Evolutionary conservation across 345 rosid species (phyloP), one percentile per base, ranked within the genome.

Genomic region (Clausena lansium): DNA sequence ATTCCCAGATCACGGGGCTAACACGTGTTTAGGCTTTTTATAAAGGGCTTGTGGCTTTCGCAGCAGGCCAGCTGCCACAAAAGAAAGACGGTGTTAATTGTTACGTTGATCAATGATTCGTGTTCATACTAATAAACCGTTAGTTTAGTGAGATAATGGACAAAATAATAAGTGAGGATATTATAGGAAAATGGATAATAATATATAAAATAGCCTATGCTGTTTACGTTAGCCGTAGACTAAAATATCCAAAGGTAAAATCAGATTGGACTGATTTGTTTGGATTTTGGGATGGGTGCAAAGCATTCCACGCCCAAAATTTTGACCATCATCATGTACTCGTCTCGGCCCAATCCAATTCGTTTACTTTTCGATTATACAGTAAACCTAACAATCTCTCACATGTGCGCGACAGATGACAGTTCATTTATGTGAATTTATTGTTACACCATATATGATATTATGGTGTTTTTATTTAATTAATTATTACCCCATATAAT

Each of bases 11-110:
- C 89, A 81, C 89, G 87, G 86, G 86, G 84, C 60, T 74, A 67
- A 79, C 93, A 89, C 97, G 93, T 91, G 94, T 87, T 85, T 82
- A 69, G 83, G 87, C 87, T 80, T 84, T 84, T 73, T 70, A 79
- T 78, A 84, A 80, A 83, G 86, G 13, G 30, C 60, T 64, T 25
- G 22, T 15, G 61, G 38, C 59, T 65, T 64, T 64, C 50, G 45
- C 22, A 32, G 61, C 47, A 38, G 19, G 20, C 9, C 27, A 30
- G 60, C 47, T 17, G 19, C 30, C 10, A 45, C 10, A 1, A 30
- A 0, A 25, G 20, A 8, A 15, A 60, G 15, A 45, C 50, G 17
- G 17, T 13, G 50, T 45, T 13, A 45, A 45, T 3, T 45, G 50
- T 45, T 3, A 45, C 3, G 50, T 13, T 11, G 47, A 41, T 13